Percentiles rank a stretch among this genome's conserved stretches.
phyloP scores from a whole-genome alignment of 1,284 basidiomycete species.

The Ustilago trichophora region DNA sequence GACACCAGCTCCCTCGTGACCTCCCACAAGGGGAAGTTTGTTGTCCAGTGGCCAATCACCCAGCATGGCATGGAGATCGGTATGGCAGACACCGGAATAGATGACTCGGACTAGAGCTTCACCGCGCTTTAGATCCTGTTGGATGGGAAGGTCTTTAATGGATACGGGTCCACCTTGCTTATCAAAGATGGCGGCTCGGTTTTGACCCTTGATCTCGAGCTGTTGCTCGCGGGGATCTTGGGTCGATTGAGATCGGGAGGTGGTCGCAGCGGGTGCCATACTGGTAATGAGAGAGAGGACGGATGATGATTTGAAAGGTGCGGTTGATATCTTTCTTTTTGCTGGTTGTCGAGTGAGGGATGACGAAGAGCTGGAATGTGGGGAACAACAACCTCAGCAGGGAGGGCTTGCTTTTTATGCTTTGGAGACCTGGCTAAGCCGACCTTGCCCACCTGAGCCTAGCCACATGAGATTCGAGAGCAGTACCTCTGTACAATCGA shows the following conservation, averaged over 20 bases:
- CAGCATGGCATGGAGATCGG: constrained; percentile 53
- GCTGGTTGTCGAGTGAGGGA: background rate
- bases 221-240: constrained; percentile 51
- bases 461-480: too few species aligned
- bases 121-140: constrained; percentile 76
- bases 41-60: constrained; percentile 68
- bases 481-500: too few species aligned
- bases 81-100: constrained; percentile 55
- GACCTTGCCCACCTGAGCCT: too few species aligned
- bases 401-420: too few species aligned
- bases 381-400: too few species aligned
- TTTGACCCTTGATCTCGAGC: constrained; percentile 39
- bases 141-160: constrained; percentile 69
- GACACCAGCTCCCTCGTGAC: constrained; percentile 76
- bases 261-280: constrained; percentile 45
- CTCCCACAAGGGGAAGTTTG: constrained; percentile 80
- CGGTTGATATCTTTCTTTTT: too few species aligned
- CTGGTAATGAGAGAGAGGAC: background rate
- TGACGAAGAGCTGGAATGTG: too few species aligned
- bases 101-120: constrained; percentile 81
- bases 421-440: too few species aligned
- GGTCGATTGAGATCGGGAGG: constrained; percentile 11
- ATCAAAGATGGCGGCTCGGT: constrained; percentile 53
- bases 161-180: constrained; percentile 54
- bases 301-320: too few species aligned